A percentile compares a stretch with the other conserved stretches of the same genome.
Conservation (phyloP, 208 protist genomes). For the Trypanosomatidae sp. region DNA sequence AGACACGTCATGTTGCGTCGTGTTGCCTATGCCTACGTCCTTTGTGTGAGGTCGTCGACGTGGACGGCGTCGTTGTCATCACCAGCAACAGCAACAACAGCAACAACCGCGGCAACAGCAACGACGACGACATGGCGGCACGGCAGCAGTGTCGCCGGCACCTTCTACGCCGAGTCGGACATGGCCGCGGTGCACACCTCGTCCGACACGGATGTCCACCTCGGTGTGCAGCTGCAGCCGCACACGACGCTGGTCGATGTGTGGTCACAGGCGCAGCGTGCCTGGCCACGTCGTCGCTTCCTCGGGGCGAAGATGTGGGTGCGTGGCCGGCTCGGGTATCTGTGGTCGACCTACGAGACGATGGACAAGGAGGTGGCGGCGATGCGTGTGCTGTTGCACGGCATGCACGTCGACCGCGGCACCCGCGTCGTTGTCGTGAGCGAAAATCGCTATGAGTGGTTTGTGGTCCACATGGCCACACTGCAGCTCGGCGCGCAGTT, state of each 20-base stretch:
- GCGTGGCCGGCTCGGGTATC: constrained; percentile 69
- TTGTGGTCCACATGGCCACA: constrained; percentile 80
- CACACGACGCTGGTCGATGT: constrained; percentile 80
- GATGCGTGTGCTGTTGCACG: constrained; percentile 65
- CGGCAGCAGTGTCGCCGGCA: constrained; percentile 67
- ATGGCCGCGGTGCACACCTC: constrained; percentile 34
- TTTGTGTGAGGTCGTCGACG: too few relatives aligned
- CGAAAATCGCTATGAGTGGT: constrained; percentile 88
- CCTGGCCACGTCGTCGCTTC: constrained; percentile 74
- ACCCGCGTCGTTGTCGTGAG: constrained; percentile 80
- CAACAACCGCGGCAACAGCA: background rate
- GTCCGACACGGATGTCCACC: constrained; percentile 43
- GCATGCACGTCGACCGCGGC: constrained; percentile 75
- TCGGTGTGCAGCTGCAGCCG: constrained; percentile 79
- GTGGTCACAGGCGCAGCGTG: constrained; percentile 73
- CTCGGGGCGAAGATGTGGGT: constrained; percentile 85
- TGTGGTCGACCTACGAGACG: constrained; percentile 86
- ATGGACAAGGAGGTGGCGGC: constrained; percentile 64
- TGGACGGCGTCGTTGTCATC: too few relatives aligned
- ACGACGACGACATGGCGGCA: constrained; percentile 10
- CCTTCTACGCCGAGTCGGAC: constrained; percentile 70
- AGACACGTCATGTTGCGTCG: too few relatives aligned
- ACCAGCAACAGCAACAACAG: background rate
- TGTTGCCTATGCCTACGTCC: too few relatives aligned
- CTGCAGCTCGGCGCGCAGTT: constrained; percentile 84